Evolutionary conservation across 352 stramenopile genomes (phyloP).

Genomic region (Phytophthora syringae): DNA sequence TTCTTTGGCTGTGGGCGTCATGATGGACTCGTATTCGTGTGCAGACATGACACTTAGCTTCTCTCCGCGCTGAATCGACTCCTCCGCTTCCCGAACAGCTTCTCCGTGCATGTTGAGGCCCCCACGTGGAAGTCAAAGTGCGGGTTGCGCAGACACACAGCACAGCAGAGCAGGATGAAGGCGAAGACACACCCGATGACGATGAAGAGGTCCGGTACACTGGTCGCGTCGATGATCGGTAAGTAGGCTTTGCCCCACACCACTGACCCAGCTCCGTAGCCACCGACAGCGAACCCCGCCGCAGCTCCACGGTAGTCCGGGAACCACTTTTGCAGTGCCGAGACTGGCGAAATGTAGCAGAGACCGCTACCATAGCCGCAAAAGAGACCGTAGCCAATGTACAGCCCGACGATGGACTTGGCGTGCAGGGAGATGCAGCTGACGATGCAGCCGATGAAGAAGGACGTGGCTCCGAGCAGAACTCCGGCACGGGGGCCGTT

Average conservation of each 20-base stretch:
- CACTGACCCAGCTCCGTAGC: conserved; percentile 66
- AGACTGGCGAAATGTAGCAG: conserved; percentile 82
- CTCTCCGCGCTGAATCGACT: conserved; percentile 39
- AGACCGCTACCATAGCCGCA: conserved; percentile 68
- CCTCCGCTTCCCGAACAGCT: conserved; percentile 41
- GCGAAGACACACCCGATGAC: conserved; percentile 55
- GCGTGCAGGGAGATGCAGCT: conserved; percentile 55
- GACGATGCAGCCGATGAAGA: conserved; percentile 60
- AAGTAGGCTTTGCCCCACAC: conserved; percentile 75
- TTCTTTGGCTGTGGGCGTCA: conserved; percentile 39
- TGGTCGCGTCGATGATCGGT: conserved; percentile 55
- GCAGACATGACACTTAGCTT: conserved; percentile 53
- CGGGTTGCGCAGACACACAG: conserved; percentile 53
- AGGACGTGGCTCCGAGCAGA: conserved; percentile 54
- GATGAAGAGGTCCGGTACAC: conserved; percentile 56
- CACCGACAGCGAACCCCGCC: conserved; percentile 70
- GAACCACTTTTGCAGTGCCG: conserved; percentile 83
- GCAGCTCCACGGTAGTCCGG: conserved; percentile 74
- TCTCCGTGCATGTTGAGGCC: conserved; percentile 75
- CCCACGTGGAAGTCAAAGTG: conserved; percentile 50
- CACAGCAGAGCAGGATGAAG: conserved; percentile 45
- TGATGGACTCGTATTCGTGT: conserved; percentile 55
- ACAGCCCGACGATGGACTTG: conserved; percentile 55
- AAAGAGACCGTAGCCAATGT: conserved; percentile 75
- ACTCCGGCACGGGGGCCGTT: conserved; percentile 59